These are phyloP conservation scores for Amylocarpus encephaloides DNA, from an alignment of 2,329 filamentous ascomycete genomes.

Conservation along the genomic window DNA sequence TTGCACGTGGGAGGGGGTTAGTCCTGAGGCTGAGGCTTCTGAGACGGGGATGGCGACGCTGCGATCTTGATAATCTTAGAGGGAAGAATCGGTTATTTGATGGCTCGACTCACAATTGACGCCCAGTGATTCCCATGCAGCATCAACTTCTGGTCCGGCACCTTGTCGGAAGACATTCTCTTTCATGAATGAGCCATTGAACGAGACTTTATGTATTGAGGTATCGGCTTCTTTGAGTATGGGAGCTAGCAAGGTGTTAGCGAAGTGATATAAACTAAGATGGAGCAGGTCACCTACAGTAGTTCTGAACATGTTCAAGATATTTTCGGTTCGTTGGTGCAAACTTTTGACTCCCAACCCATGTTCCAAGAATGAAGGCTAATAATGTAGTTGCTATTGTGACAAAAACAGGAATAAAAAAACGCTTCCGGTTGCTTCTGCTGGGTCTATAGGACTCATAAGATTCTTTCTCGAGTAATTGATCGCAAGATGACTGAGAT, in stretches of 20 bases:
- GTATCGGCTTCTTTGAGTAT: slow-evolving; percentile 37
- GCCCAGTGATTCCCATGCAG: slow-evolving; percentile 45
- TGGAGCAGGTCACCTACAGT: slow-evolving; percentile 15
- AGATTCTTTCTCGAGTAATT: slow-evolving; percentile 13
- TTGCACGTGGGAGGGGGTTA: slow-evolving; percentile 44
- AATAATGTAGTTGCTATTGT: slow-evolving; percentile 10
- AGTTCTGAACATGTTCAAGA: slow-evolving; percentile 21
- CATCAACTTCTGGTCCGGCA: slow-evolving; percentile 44
- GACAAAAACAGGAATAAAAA: slow-evolving; percentile 8
- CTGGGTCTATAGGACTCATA: slow-evolving; percentile 3
- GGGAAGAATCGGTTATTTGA: no score
- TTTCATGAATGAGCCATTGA: slow-evolving; percentile 48
- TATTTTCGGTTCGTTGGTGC: slow-evolving; percentile 12
- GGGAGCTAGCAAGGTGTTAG: slow-evolving; percentile 24
- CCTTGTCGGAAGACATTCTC: slow-evolving; percentile 44
- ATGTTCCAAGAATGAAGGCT: slow-evolving; percentile 17
- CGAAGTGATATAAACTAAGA: neutral
- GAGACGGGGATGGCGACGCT: slow-evolving; percentile 36
- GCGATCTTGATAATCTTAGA: slow-evolving; percentile 29
- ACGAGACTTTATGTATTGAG: slow-evolving; percentile 36
- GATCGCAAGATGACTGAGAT: slow-evolving; percentile 13
- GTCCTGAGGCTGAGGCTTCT: slow-evolving; percentile 37
- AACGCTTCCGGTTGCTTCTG: slow-evolving; percentile 3
- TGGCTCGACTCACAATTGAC: slow-evolving; percentile 39
- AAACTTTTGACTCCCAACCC: slow-evolving; percentile 17